phyloP scores from a whole-genome alignment of 306 rosid genomes.

The Luffa acutangula region DNA sequence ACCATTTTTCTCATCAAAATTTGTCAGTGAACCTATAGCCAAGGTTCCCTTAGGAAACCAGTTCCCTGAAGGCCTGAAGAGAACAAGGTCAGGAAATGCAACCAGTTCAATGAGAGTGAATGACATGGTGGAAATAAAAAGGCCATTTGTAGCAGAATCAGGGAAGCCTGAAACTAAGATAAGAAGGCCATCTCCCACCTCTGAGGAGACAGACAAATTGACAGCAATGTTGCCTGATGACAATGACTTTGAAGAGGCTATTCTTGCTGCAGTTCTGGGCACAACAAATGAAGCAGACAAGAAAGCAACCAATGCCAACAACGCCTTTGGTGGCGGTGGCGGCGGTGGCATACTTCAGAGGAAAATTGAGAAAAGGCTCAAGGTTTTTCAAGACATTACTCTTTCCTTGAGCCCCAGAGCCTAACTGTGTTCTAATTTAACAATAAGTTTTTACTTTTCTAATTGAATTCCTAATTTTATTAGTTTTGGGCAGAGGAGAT shows the following conservation, averaged over 20 bases:
- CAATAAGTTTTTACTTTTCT: not conserved
- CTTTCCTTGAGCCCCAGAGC: conserved; percentile 91
- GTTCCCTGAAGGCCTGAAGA: conserved; percentile 56
- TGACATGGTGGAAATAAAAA: conserved; percentile 19
- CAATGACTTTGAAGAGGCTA: conserved; percentile 87
- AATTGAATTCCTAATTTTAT: conserved; percentile 11
- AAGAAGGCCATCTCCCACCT: conserved; percentile 30
- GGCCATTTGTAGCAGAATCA: conserved; percentile 22
- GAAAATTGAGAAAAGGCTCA: conserved; percentile 75
- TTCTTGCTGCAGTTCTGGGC: conserved; percentile 60
- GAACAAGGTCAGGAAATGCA: conserved; percentile 81
- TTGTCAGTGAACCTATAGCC: conserved; percentile 18
- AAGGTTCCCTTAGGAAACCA: conserved; percentile 27
- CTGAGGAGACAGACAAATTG: conserved; percentile 30
- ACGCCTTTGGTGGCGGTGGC: not conserved
- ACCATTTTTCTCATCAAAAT: conserved; percentile 60
- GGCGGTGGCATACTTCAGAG: conserved; percentile 15
- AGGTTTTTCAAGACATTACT: conserved; percentile 80
- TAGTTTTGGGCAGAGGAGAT: conserved; percentile 44
- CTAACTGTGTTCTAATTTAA: conserved; percentile 9
- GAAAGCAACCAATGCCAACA: not conserved
- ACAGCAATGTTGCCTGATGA: conserved; percentile 51
- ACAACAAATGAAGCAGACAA: conserved; percentile 28
- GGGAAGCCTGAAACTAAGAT: conserved; percentile 49
- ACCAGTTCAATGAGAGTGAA: conserved; percentile 37